Conservation (phyloP, 2,329 filamentous ascomycete genomes). For the Apiospora rasikravindrae region DNA sequence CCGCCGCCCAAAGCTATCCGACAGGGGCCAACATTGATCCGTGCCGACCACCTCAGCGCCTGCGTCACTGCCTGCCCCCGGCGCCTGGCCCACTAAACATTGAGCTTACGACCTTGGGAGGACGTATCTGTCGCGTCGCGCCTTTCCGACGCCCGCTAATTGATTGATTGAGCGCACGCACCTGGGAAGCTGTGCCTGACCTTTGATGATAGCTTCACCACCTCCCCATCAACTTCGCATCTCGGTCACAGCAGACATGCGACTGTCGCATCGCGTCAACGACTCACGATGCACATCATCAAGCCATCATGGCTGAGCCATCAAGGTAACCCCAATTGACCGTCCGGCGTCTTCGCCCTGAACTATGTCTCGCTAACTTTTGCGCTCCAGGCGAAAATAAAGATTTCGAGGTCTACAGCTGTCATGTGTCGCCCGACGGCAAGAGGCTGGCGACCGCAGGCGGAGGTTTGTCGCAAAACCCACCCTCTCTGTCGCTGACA, state of each 20-base stretch:
- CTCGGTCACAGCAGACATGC: constrained; percentile 34
- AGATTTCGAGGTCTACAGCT: constrained; percentile 98
- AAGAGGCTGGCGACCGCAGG: constrained; percentile 90
- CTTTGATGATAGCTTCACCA: constrained; percentile 14
- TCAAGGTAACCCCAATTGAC: constrained; percentile 65
- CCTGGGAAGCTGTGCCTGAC: constrained; percentile 1
- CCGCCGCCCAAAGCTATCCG: neutral
- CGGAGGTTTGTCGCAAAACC: constrained; percentile 66
- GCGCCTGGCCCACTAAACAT: neutral
- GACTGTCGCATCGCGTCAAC: constrained; percentile 32
- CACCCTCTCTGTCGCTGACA: constrained; percentile 4
- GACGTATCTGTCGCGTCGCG: constrained; percentile 4
- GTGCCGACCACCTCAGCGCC: neutral
- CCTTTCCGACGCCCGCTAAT: constrained; percentile 2
- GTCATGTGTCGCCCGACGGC: constrained; percentile 94
- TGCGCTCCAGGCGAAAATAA: constrained; percentile 80
- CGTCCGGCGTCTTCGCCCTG: neutral
- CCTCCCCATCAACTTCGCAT: neutral
- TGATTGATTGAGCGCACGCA: constrained; percentile 10
- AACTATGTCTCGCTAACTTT: constrained; percentile 9
- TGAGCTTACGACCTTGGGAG: neutral
- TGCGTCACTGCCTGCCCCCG: neutral
- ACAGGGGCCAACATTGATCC: constrained; percentile 12
- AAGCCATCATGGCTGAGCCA: constrained; percentile 97
- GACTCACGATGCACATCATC: constrained; percentile 75